Evolutionary conservation across 2,329 filamentous ascomycete species (phyloP).

Genomic region (Penicillium digitatum): DNA sequence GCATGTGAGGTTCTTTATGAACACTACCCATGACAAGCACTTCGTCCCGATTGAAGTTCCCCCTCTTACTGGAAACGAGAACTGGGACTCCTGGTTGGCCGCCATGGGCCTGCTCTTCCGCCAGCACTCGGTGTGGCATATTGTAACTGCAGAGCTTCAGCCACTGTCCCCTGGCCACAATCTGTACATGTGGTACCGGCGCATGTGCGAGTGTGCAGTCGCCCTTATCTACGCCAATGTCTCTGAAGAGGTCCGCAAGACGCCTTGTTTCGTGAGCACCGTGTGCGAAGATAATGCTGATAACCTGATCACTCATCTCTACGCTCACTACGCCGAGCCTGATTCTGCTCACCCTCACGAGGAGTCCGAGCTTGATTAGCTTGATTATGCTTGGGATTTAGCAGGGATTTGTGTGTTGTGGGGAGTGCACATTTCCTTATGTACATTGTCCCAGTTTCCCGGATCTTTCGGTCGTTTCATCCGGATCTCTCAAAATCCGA

Average conservation of each 20-base stretch:
- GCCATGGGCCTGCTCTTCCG: constrained; percentile 5
- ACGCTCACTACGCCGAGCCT: background rate
- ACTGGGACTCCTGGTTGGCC: constrained; percentile 1
- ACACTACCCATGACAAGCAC: constrained; percentile 3
- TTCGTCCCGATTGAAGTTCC: background rate
- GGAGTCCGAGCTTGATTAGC: background rate
- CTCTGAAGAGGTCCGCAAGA: background rate
- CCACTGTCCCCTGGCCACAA: background rate
- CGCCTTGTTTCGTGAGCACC: background rate
- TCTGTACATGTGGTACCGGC: constrained; percentile 8
- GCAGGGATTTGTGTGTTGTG: background rate
- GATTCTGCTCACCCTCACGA: background rate
- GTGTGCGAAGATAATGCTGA: background rate
- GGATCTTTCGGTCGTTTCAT: background rate
- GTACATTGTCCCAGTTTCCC: background rate
- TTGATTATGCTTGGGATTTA: background rate
- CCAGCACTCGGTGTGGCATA: constrained; percentile 10
- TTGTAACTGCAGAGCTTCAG: background rate
- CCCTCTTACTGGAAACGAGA: background rate
- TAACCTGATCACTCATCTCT: background rate
- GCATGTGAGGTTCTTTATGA: constrained; percentile 7
- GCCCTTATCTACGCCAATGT: constrained; percentile 4
- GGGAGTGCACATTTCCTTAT: background rate
- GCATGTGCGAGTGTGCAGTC: constrained; percentile 3
- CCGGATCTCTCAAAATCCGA: background rate